Evolutionary conservation across 352 stramenopile genomes (phyloP), one percentile per base, ranked within the genome.

Genomic region (Phytophthora rubi): DNA sequence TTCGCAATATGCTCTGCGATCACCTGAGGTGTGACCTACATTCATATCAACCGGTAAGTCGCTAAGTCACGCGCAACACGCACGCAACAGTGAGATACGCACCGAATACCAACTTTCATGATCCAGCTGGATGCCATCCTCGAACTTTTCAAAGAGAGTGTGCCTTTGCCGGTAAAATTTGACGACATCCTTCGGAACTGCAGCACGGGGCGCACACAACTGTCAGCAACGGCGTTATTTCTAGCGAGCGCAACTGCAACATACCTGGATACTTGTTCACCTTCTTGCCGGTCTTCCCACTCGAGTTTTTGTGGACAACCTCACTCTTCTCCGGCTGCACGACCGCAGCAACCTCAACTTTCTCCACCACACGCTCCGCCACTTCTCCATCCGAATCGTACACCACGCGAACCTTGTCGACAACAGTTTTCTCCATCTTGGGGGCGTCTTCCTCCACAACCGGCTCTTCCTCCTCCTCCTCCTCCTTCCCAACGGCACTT

Each of bases 111-210:
- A 98, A 44, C 91, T 95, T 77, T 98, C 94, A 18, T 92, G 79
- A 68, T 98, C 95, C n/a, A 98, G 78, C 21, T 88, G 79, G 21
- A 98, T 96, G 10, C 94, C 94, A 51, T 97, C 77, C 59, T 98
- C 92, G 67, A 95, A 98, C 60, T 87, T 82, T 53, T 92, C 92
- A 62, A 98, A 98, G 28, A 97, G 82, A 44, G 76, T 65, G 45
- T 92, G 89, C 5, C 95, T 87, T 68, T 98, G 93, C 53, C 86
- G 70, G 81, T 92, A 98, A 81, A 98, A 98, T 70, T 98, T 98
- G 23, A 82, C 70, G 4, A 94, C 69, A 8, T 79, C 75, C 59
- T 76, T 72, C 6, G 66, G 37, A 52, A 79, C 78, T 86, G 18
- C n/a, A 68, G 26, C n/a, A 57, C 6, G 61, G 21, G 23, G 58